Base-by-base conservation (phyloP, 148 eudicot genomes). In the Hydrangea macrophylla region DNA sequence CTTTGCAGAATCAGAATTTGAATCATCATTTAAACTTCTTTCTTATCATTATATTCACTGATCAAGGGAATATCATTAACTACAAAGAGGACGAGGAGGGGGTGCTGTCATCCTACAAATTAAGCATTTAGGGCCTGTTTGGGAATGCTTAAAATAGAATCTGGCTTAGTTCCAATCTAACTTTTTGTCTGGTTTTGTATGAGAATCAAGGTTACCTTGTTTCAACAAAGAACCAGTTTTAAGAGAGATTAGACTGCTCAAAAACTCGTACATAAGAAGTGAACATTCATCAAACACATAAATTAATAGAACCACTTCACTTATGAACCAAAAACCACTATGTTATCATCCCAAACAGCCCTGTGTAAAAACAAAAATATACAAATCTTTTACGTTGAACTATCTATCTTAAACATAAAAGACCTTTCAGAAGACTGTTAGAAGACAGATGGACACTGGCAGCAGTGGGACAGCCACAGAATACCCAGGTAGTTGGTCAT, bases 81-180 rank as follows among this genome's bases (percentile, higher is more conserved):
- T 35, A n/a, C 24, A n/a, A 24, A 18, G 60, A 18, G 53, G 6
- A 26, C n/a, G n/a, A n/a, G 6, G 55, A 42, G 22, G 27, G 13
- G 18, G 31, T 5, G 20, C 26, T 40, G 55, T 6, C 48, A 36
- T 20, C n/a, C 24, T 17, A 22, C 15, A 6, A 23, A 42, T 39
- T 20, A n/a, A 8, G 42, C 53, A 26, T 40, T 62, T 62, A 23
- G 42, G 66, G 33, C n/a, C n/a, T n/a, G n/a, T n/a, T n/a, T n/a
- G n/a, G n/a, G n/a, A n/a, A n/a, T n/a, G n/a, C n/a, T n/a, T n/a
- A n/a, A n/a, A n/a, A n/a, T n/a, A n/a, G n/a, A n/a, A n/a, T n/a
- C n/a, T n/a, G n/a, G n/a, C n/a, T n/a, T n/a, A n/a, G n/a, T n/a
- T n/a, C n/a, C n/a, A n/a, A n/a, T n/a, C n/a, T n/a, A n/a, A n/a